A percentile compares a stretch with the other conserved stretches of the same genome.
These are phyloP conservation scores for Wickerhamomyces chambardii DNA, from an alignment of 805 yeast species.

Conservation along the genomic window DNA sequence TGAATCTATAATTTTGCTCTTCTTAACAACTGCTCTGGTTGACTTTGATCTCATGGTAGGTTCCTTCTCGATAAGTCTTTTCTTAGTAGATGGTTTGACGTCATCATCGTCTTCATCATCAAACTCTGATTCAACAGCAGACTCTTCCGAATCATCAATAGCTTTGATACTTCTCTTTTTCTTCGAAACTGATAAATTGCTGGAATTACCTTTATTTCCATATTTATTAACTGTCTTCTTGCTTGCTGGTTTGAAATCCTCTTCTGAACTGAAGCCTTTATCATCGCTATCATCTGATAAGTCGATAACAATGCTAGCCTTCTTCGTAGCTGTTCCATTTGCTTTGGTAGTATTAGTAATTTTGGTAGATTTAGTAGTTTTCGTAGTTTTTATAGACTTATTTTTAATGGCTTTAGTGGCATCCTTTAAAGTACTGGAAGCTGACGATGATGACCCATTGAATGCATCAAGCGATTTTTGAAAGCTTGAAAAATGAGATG, in stretches of 20 bases:
- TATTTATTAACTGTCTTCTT: slow-evolving; percentile 1
- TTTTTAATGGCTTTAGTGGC: slow-evolving; percentile 1
- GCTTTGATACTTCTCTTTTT: slow-evolving; percentile 1
- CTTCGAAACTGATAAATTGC: too few relatives aligned
- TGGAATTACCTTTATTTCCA: neutral
- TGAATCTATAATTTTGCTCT: slow-evolving; percentile 2
- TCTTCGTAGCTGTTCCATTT: slow-evolving; percentile 1
- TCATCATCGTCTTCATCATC: neutral
- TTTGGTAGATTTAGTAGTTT: neutral
- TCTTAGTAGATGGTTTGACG: neutral
- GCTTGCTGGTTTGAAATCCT: too few relatives aligned
- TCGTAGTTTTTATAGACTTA: slow-evolving; percentile 4
- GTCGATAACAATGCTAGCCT: too few relatives aligned
- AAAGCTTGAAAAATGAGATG: neutral
- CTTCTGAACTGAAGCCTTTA: too few relatives aligned
- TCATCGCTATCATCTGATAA: too few relatives aligned
- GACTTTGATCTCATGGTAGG: slow-evolving; percentile 1
- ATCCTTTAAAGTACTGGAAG: neutral
- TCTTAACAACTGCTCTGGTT: slow-evolving; percentile 2
- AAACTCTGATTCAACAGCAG: neutral
- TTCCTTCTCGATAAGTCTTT: neutral
- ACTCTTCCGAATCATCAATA: neutral
- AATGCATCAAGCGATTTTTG: neutral
- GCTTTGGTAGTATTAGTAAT: neutral
- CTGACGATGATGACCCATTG: neutral